Percentiles rank a stretch among this genome's conserved stretches.
Conservation (phyloP, 352 stramenopile genomes). For the Pythium rishiriense region DNA sequence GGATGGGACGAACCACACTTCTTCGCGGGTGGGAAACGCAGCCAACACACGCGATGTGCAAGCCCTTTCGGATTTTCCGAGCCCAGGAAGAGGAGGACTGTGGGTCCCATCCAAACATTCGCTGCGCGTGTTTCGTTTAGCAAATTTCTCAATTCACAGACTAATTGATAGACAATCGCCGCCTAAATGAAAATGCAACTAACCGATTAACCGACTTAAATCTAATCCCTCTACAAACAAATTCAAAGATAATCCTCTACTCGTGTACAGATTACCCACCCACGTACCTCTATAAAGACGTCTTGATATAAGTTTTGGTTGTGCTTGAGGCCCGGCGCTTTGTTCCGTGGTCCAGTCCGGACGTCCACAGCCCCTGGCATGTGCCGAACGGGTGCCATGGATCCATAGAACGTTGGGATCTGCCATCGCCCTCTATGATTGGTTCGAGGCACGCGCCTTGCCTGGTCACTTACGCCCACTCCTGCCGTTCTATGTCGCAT, state of each 20-base stretch:
- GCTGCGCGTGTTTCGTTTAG: no score
- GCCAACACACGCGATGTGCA: no score
- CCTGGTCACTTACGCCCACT: neutral
- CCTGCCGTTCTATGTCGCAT: constrained; percentile 12
- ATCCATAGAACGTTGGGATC: constrained; percentile 8
- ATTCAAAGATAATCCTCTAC: neutral
- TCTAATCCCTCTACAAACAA: constrained; percentile 4
- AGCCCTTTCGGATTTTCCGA: no score
- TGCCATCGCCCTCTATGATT: constrained; percentile 11
- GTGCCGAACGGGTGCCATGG: constrained; percentile 10
- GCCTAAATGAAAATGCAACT: neutral
- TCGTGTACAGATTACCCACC: neutral
- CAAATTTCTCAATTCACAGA: neutral
- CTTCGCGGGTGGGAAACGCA: no score
- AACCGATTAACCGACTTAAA: constrained; percentile 1
- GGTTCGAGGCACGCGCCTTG: constrained; percentile 10
- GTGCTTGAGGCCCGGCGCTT: neutral
- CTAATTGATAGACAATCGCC: constrained; percentile 1
- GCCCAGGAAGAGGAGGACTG: no score
- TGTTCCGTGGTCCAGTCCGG: constrained; percentile 5
- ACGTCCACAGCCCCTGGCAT: neutral
- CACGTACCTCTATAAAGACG: constrained; percentile 1
- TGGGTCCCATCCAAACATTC: no score
- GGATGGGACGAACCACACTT: no score
- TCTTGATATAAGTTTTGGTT: constrained; percentile 15